Base-by-base conservation (phyloP, 768 basidiomycete species). In the Gloeophyllum trabeum region DNA sequence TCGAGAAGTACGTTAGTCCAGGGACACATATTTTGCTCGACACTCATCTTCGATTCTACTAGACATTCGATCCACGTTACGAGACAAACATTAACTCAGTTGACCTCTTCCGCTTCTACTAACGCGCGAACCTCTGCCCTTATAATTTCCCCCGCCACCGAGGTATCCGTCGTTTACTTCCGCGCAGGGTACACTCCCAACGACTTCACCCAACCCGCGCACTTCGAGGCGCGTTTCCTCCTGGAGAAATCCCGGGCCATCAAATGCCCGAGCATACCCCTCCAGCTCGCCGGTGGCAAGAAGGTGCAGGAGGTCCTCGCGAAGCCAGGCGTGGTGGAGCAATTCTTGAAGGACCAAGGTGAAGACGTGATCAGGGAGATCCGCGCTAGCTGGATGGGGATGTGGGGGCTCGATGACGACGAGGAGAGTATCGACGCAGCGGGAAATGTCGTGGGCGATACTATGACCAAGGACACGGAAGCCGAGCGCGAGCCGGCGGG, bases 241-340 rank as follows among this genome's bases (percentile, higher is more conserved):
- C 69, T 98, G 25, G 93, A 98, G 56, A 69, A 77, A 28, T 86
- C 84, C 4, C 66, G 61, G 40, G 91, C 94, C 0, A 91, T 92
- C 66, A 94, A 97, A 48, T 99, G 94, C 54, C 94, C 94, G 0
- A 77, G 79, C 1, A 76, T 97, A 49, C 79, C 84, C 4, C 70
- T 98, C 12, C 94, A 98, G 49, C 76, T 97, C n/a, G 91, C 93
- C 0, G 94, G 94, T 0, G 81, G 83, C 3, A 99, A 99, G 69
- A 96, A 96, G 55, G 78, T 99, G 0, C 94, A 98, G 59, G 80
- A 97, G 53, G 85, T 83, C 0, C 70, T 99, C 13, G 75, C 81
- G 5, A 72, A 76, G 21, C 75, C 77, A 0, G 80, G 80, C 1
- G 61, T 87, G 5, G 66, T 94, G 18, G 88, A 89, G 50, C 63